phyloP scores from a whole-genome alignment of 345 rosid genomes.

The Eucalyptus curtisii region DNA sequence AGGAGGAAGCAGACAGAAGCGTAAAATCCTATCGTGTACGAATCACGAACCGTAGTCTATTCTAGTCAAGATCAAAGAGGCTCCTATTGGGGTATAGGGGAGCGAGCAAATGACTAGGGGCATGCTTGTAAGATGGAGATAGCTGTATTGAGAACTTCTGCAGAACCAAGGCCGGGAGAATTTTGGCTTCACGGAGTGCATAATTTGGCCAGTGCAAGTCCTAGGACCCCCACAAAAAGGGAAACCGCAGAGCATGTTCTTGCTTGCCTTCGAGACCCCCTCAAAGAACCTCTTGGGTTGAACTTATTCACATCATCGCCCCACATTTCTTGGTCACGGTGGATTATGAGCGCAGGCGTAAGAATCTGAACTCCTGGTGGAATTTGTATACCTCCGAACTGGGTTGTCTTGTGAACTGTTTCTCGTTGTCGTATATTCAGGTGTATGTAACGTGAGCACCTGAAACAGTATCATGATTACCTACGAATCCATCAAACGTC shows the following conservation, averaged over 20 bases:
- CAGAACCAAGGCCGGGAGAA: conserved; percentile 1
- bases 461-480: not conserved
- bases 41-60: not conserved
- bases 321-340: not conserved
- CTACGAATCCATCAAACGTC: not conserved
- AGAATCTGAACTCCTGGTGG: not conserved
- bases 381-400: not conserved
- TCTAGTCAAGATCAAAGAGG: not conserved
- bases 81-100: conserved; percentile 4
- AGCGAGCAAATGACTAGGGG: not conserved
- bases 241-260: not conserved
- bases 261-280: not conserved
- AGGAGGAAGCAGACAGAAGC: not conserved
- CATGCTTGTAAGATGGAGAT: conserved; percentile 9
- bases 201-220: not conserved
- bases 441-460: not conserved
- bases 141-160: conserved; percentile 2
- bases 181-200: conserved; percentile 5
- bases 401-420: not conserved
- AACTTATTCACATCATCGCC: not conserved
- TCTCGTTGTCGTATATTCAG: not conserved
- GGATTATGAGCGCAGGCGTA: not conserved
- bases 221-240: not conserved
- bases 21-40: not conserved
- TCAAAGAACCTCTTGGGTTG: not conserved